Base-by-base conservation (phyloP, 2,329 filamentous ascomycete species). In the Neoascochyta sp. region DNA sequence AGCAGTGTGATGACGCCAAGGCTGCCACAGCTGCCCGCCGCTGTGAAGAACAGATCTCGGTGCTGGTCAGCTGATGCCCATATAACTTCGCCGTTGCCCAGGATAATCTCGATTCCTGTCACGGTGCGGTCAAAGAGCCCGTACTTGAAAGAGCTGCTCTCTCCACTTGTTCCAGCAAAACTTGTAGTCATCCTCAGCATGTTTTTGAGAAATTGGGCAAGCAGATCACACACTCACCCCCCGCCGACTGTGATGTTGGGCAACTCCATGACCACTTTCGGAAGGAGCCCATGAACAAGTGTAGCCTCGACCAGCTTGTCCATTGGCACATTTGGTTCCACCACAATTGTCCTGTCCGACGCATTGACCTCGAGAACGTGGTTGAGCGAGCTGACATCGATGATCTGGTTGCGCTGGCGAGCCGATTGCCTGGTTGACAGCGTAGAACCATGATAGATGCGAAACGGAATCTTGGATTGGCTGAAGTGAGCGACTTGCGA, bases 241-340 rank as follows among this genome's bases (percentile, higher is more conserved):
- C 81, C 80, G 9, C 80, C 81, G 0, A 74, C 75, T 0, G 81
- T 85, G 40, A 84, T 85, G 0, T 78, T 78, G 0, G 80, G 80
- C 27, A 85, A 80, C 46, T 85, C 81, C 75, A 83, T 83, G 4
- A 85, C 78, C 0, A 85, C 78, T 0, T 73, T 74, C 1, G 74
- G 80, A 1, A 85, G 59, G 0, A 84, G 62, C 0, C 73, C 73
- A 27, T 75, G 51, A 4, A 62, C 55, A 25, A 80, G 46, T 0
- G 78, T 78, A 1, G 70, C 75, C 30, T 73, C 68, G 1, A 83
- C 72, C 2, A 85, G 66, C 1, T 64, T 63, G 36, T 82, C 79
- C 79, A 85, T 84, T 0, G 78, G 68, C 3, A 85, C 80, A 43
- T 84, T 85, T 0, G 80, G 79, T 49, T 85, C 80, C 1, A 83